Evolutionary conservation across 2,329 filamentous ascomycete genomes (phyloP).

Genomic region (Chaetomiaceae sp.): DNA sequence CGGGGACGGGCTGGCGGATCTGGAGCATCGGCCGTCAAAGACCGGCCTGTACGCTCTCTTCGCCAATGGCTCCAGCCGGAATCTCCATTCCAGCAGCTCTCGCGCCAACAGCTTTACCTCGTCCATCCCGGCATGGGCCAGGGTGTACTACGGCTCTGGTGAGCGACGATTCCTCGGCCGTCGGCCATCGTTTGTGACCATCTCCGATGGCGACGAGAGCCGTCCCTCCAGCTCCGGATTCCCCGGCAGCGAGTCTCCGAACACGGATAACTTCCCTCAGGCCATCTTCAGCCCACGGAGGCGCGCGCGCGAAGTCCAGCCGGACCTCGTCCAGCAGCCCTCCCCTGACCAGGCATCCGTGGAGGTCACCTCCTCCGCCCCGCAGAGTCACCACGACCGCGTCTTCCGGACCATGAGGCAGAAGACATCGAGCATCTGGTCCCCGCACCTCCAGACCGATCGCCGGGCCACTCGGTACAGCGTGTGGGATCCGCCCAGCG

Average conservation of each 20-base stretch:
- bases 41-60: conserved; percentile 49
- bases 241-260: conserved; percentile 46
- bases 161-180: conserved; percentile 49
- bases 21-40: conserved; percentile 52
- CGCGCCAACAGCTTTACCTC: conserved; percentile 40
- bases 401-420: conserved; percentile 32
- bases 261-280: conserved; percentile 43
- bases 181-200: conserved; percentile 41
- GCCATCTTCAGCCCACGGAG: conserved; percentile 43
- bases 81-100: conserved; percentile 46
- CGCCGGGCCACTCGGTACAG: conserved; percentile 53
- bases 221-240: conserved; percentile 41
- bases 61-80: conserved; percentile 44
- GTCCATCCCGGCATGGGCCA: conserved; percentile 51
- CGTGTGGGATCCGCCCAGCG: conserved; percentile 69
- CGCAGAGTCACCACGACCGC: conserved; percentile 26
- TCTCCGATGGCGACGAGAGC: conserved; percentile 45
- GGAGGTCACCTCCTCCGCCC: conserved; percentile 40
- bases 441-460: conserved; percentile 65
- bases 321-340: conserved; percentile 24
- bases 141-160: conserved; percentile 66
- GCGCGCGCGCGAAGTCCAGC: conserved; percentile 38
- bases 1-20: conserved; percentile 58
- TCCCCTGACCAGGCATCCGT: conserved; percentile 37
- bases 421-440: conserved; percentile 62